Conservation (phyloP, 305 asterid species). For the Fraxinus paxiana region DNA sequence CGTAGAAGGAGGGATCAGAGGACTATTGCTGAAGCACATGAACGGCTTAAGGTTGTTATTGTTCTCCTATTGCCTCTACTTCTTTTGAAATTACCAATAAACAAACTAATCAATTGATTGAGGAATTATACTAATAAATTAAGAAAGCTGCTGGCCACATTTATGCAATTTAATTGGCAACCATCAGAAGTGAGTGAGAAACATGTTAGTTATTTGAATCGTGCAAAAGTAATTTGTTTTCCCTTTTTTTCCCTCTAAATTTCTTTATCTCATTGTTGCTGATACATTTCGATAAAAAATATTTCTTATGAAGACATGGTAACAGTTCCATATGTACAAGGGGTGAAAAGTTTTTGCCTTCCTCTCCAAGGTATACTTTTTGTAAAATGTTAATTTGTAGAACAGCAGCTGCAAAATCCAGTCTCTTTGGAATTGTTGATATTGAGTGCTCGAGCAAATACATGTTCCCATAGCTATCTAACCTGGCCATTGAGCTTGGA, state of each 20-base stretch:
- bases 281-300: neutral
- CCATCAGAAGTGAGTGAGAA: neutral
- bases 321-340: neutral
- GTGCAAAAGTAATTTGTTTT: neutral
- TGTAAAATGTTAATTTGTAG: neutral
- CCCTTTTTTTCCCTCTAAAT: neutral
- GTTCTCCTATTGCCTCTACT: constrained; percentile 8
- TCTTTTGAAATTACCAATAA: neutral
- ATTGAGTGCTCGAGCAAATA: neutral
- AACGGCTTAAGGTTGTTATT: constrained; percentile 75
- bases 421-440: neutral
- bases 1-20: constrained; percentile 85
- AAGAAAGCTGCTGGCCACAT: neutral
- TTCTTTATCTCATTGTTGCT: neutral
- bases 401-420: constrained; percentile 1
- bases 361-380: neutral
- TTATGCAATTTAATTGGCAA: neutral
- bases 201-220: neutral
- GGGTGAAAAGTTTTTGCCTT: neutral
- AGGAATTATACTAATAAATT: neutral
- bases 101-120: neutral
- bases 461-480: constrained; percentile 1
- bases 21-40: constrained; percentile 92
- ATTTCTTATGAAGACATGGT: neutral
- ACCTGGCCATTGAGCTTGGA: constrained; percentile 4